phyloP scores from a whole-genome alignment of 768 basidiomycete species.

The Trametopsis cervina region DNA sequence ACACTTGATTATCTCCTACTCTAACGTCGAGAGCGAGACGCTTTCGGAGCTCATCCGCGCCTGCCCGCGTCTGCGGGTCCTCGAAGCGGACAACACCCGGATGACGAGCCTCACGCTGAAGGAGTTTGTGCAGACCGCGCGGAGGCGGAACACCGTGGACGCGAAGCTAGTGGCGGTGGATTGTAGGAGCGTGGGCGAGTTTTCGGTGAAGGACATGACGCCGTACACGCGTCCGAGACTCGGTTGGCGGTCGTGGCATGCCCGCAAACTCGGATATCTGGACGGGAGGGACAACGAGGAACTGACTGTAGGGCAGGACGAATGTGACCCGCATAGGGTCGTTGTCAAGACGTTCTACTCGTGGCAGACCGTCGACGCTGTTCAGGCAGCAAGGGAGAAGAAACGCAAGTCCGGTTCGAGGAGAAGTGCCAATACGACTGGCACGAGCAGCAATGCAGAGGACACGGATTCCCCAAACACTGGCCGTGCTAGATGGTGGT shows the following conservation, averaged over 20 bases:
- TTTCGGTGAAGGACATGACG: constrained; percentile 53
- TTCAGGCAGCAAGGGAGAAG: constrained; percentile 59
- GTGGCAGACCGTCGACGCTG: constrained; percentile 82
- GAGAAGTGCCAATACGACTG: constrained; percentile 33
- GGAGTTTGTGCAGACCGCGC: constrained; percentile 57
- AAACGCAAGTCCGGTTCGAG: constrained; percentile 45
- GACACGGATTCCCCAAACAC: background rate
- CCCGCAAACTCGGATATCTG: constrained; percentile 60
- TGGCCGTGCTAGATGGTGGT: constrained; percentile 40
- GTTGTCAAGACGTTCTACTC: constrained; percentile 81
- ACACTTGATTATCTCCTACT: constrained; percentile 64
- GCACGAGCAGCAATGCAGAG: constrained; percentile 18
- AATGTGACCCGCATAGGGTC: constrained; percentile 67
- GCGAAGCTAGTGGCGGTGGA: constrained; percentile 67
- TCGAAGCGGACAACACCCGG: constrained; percentile 81
- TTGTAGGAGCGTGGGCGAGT: constrained; percentile 65
- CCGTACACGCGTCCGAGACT: constrained; percentile 54
- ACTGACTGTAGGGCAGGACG: constrained; percentile 67
- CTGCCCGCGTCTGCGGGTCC: constrained; percentile 52
- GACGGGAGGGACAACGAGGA: constrained; percentile 67
- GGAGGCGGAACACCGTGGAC: constrained; percentile 39
- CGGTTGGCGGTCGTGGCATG: constrained; percentile 73
- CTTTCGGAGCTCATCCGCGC: constrained; percentile 55
- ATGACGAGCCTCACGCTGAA: constrained; percentile 52
- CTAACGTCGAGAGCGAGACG: constrained; percentile 56